Base-by-base conservation (phyloP, 371 early-diverging fungal genomes). In the Apophysomyces ossiformis region DNA sequence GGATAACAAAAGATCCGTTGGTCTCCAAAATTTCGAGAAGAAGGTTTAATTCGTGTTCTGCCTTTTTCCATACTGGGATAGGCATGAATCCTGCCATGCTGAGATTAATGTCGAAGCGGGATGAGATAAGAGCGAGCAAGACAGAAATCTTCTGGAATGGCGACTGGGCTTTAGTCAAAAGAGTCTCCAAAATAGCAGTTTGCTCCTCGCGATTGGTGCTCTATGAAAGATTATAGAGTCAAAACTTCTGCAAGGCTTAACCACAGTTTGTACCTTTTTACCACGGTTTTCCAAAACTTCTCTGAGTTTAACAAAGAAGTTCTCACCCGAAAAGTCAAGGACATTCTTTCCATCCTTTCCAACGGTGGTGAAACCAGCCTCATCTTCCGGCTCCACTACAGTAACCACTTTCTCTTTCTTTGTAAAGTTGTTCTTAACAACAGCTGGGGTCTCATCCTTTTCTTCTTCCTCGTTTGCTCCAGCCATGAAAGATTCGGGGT, bases 201-300 rank as follows among this genome's bases (percentile, higher is more conserved):
- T 93, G 91, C 61, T 87, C 92, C 44, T 82, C 74, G 73, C 93
- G 93, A 79, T 97, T 93, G 44, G 96, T 95, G 82, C 91, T 90
- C 95, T 93, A 78, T 18, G 21, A 50, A 50, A 50, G 0, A 50
- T 26, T 26, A 26, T 26, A 3, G 3, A 21, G 57, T 44, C 47
- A 47, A 18, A 21, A 11, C 32, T 26, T 26, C 3, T 26, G 32
- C 32, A 26, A 26, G 2, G 32, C 32, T 26, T 26, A 26, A 26
- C 2, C 32, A 26, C 32, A 2, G 32, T 26, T 26, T 26, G 1
- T 77, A 90, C 89, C 88, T 94, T 95, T 83, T 96, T 95, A 67
- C 99, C 99, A 70, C 98, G 92, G 54, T 93, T 89, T 54, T 91
- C 90, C 58, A 90, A 66, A 43, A 97, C 82, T 74, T 94, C 95